Evolutionary conservation across 2,329 filamentous ascomycete genomes (phyloP), one percentile per base, ranked within the genome.

Genomic region (Coniosporium tulheliwenetii): DNA sequence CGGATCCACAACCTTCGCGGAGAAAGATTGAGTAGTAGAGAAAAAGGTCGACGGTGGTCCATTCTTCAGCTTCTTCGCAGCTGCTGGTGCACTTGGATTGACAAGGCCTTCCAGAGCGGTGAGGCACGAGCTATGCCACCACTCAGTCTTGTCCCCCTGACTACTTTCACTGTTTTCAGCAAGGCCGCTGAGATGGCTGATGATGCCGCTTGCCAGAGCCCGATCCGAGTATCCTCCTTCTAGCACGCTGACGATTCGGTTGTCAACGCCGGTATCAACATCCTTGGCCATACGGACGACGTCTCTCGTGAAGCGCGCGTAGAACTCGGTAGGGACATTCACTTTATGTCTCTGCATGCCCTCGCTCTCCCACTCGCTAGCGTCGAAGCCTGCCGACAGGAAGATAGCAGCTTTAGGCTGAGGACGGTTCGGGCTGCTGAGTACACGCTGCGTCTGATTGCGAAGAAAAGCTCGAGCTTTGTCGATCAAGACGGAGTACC

Each of bases 321-420:
- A 98, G 57, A 98, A 98, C 40, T 89, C 85, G 0, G 89, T 98
- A 0, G 91, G 89, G 2, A 98, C 91, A 53, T 94, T 94, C 52
- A 94, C 87, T 43, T 83, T 81, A 60, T 98, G 91, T 37, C 91
- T 75, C 60, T 98, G 91, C 91, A 98, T 98, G 2, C 85, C 85
- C 3, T 74, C 69, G 13, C 82, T 79, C 58, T 98, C 91, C 78
- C 84, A 93, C 56, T 98, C 86, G 54, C 87, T 95, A 2, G 91
- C 91, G 61, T 98, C 91, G 48, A 98, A 98, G 0, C 91, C 93
- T 2, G 91, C 87, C 37, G 89, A 96, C 39, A 98, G 65, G 62
- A 98, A 98, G 37, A 98, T 86, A 30, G 85, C 89, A 2, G 83
- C 84, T 52, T 81, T 89, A 3, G 86, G 81, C 16, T 65, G 65